These are phyloP conservation scores for Linaria vulgaris DNA, from an alignment of 257 asterid species.

Conservation along the genomic window DNA sequence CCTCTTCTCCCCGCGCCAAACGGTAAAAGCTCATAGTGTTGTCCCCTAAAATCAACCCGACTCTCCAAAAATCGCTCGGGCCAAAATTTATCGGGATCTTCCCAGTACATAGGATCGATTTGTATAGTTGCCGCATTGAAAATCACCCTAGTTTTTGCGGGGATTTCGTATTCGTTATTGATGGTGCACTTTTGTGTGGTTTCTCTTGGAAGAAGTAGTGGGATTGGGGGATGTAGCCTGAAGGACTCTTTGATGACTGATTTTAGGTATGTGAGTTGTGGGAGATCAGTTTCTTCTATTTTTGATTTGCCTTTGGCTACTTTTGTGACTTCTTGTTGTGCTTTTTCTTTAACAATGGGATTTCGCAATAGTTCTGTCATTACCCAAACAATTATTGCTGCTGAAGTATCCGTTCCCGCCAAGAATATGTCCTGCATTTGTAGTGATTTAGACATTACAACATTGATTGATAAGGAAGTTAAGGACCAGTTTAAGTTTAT, in stretches of 20 bases:
- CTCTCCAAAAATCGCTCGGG: conserved; percentile 45
- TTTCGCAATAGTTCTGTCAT: conserved; percentile 41
- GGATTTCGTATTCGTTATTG: conserved; percentile 28
- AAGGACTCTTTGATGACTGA: conserved; percentile 34
- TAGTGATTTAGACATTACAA: not conserved
- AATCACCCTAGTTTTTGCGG: conserved; percentile 36
- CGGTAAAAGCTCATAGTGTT: conserved; percentile 43
- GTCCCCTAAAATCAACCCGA: conserved; percentile 38
- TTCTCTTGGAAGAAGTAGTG: conserved; percentile 36
- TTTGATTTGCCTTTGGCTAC: conserved; percentile 16
- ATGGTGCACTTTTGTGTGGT: conserved; percentile 28
- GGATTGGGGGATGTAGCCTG: conserved; percentile 38
- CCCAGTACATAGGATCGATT: conserved; percentile 36
- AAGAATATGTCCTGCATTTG: conserved; percentile 32
- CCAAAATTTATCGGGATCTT: conserved; percentile 30
- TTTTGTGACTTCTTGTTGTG: conserved; percentile 28
- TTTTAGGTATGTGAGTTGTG: conserved; percentile 35
- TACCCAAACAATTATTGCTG: conserved; percentile 39
- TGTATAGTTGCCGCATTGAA: conserved; percentile 36
- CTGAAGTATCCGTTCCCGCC: conserved; percentile 40
- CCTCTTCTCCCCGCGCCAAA: conserved; percentile 56
- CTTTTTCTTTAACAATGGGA: conserved; percentile 24
- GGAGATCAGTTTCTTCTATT: conserved; percentile 30
- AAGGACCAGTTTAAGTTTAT: too few relatives aligned
- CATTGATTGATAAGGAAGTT: too few relatives aligned